A percentile compares a stretch with the other conserved stretches of the same genome.
Evolutionary conservation across 164 flowering plant species (phyloP).

Genomic region (Saururus chinensis): DNA sequence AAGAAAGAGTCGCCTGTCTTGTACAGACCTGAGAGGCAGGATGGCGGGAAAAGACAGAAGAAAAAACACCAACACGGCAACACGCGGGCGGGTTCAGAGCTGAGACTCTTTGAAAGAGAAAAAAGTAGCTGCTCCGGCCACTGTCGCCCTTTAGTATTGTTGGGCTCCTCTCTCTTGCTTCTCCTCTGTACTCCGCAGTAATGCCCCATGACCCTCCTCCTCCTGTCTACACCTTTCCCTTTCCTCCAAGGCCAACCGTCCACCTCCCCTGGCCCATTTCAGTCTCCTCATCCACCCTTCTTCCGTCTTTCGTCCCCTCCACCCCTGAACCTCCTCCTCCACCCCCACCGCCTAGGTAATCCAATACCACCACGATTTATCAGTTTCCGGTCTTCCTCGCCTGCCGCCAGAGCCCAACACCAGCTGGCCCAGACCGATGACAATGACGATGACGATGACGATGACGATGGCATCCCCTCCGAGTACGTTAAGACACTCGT

Average conservation of each 20-base stretch:
- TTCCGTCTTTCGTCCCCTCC: background rate
- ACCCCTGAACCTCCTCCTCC: background rate
- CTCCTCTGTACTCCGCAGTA: too few species aligned
- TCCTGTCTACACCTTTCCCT: background rate
- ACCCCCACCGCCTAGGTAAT: background rate
- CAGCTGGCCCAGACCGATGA: too few species aligned
- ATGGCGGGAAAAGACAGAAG: too few species aligned
- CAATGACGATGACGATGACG: background rate
- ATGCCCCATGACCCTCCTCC: background rate
- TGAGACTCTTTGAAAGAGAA: too few species aligned
- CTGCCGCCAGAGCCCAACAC: background rate
- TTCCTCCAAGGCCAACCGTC: background rate
- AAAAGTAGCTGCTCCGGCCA: too few species aligned
- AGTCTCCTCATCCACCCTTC: background rate
- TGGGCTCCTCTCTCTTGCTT: too few species aligned
- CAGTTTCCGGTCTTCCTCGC: background rate
- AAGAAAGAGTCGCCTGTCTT: too few species aligned
- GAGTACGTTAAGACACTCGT: conserved; percentile 49
- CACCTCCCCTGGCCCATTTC: too few species aligned
- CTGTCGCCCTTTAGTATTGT: too few species aligned
- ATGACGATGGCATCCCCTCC: conserved; percentile 48
- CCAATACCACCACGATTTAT: background rate
- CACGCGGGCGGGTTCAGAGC: too few species aligned
- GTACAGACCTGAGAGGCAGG: too few species aligned
- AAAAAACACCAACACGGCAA: too few species aligned